Evolutionary conservation across 108 stramenopile genomes (phyloP), one percentile per base, ranked within the genome.

Genomic region (Nitzschia inconspicua): DNA sequence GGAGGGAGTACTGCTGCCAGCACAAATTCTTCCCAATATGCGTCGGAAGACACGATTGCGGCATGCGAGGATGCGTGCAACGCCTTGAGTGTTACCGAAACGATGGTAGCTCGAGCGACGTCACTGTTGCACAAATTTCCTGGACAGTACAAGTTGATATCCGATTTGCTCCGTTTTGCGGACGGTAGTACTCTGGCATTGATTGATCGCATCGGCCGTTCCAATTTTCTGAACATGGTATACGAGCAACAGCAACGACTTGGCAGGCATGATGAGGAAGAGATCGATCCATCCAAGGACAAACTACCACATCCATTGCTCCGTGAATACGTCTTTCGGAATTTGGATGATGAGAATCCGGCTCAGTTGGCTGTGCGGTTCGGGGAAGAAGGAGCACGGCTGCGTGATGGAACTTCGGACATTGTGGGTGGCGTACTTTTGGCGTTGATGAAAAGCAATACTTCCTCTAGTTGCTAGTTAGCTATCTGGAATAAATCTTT

Each of bases 1-100:
- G 65, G 43, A 1, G 46, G 48, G 19, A 47, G 35, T 36, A 72
- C 19, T 40, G 76, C 32, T 36, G 52, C 35, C 20, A 51, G 25
- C 27, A 39, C 37, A 14, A 59, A 53, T 35, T 62, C 72, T 60
- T 73, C 46, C 55, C 68, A 48, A 42, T 75, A 77, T 34, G 64
- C 81, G 25, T 82, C 86, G 8, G 61, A 63, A 32, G 75, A 73
- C 36, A 70, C 89, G 25, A 76, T 90, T 13, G 32, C 50, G 23
- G 79, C 83, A 8, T 94, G 92, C 57, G 92, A 90, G 69, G 80
- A 74, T 5, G 86, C 81, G 1, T 94, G 92, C 63, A 62, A 81
- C 61, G 42, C 70, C 7, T 59, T 94, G 13, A 79, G 79, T 25
- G 86, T 86, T 31, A 63, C 71, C 19, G 93, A 94, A 59, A 59